Conservation (phyloP, 257 asterid genomes). For the Perilla frutescens region DNA sequence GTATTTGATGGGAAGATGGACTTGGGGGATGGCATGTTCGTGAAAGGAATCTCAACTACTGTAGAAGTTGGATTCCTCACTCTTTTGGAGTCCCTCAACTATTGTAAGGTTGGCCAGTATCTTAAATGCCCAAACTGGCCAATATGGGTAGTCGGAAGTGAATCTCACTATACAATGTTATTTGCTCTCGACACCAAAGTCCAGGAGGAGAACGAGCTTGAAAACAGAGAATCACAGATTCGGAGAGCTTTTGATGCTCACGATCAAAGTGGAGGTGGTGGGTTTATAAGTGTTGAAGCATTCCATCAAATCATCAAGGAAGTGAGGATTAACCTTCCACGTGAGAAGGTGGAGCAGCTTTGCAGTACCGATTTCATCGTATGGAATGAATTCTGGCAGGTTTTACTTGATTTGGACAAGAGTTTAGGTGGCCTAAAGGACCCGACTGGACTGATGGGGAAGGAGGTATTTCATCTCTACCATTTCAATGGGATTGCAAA, state of each 20-base stretch:
- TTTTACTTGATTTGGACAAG: constrained; percentile 77
- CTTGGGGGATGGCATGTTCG: constrained; percentile 92
- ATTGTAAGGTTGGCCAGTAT: constrained; percentile 84
- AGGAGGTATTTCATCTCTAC: constrained; percentile 79
- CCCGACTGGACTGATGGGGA: constrained; percentile 78
- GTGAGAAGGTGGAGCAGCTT: constrained; percentile 72
- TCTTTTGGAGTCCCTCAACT: constrained; percentile 84
- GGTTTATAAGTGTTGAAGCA: constrained; percentile 88
- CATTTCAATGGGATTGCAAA: constrained; percentile 97
- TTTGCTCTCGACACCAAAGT: constrained; percentile 86
- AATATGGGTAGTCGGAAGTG: constrained; percentile 99
- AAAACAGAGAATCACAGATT: constrained; percentile 69
- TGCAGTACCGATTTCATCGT: constrained; percentile 75
- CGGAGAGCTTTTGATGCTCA: constrained; percentile 88
- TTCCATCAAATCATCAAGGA: constrained; percentile 78
- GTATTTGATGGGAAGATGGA: constrained; percentile 93
- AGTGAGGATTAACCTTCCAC: constrained; percentile 59
- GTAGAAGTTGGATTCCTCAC: constrained; percentile 97
- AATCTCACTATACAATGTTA: constrained; percentile 89
- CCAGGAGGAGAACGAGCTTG: constrained; percentile 87
- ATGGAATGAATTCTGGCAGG: constrained; percentile 98
- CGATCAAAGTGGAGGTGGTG: constrained; percentile 99
- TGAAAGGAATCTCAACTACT: constrained; percentile 77
- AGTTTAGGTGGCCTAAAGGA: constrained; percentile 88
- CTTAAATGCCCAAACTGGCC: constrained; percentile 95